These are phyloP conservation scores for Thermothelomyces thermophilus DNA, from an alignment of 2,329 filamentous ascomycete species.

Conservation along the genomic window DNA sequence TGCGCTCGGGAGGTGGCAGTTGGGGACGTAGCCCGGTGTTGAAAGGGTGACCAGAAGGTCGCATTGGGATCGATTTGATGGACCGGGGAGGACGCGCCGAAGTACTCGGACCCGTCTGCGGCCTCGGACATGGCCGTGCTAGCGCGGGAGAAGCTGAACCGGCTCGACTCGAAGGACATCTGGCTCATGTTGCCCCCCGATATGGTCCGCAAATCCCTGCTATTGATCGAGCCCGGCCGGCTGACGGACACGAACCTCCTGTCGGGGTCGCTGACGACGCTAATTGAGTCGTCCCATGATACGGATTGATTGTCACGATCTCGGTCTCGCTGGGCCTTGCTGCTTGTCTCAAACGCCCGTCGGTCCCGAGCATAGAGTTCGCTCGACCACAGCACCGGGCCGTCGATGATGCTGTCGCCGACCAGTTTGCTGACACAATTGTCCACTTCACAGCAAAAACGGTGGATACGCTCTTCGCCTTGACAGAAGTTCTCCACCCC, in stretches of 20 bases:
- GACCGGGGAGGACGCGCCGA: constrained; percentile 61
- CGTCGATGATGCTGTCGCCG: constrained; percentile 75
- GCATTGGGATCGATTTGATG: constrained; percentile 67
- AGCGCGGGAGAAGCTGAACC: constrained; percentile 53
- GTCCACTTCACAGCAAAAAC: constrained; percentile 85
- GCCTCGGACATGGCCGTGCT: constrained; percentile 56
- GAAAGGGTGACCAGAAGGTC: constrained; percentile 87
- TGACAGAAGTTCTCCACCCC: constrained; percentile 89
- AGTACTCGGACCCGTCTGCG: constrained; percentile 63
- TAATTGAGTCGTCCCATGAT: constrained; percentile 46
- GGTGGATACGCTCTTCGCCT: constrained; percentile 90
- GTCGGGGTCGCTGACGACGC: constrained; percentile 50
- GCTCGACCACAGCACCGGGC: constrained; percentile 86
- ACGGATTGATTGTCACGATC: constrained; percentile 38
- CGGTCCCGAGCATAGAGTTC: constrained; percentile 79
- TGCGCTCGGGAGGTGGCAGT: constrained; percentile 54
- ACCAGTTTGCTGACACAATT: constrained; percentile 80
- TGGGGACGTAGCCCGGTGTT: constrained; percentile 55
- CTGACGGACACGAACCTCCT: constrained; percentile 40
- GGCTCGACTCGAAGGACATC: constrained; percentile 60
- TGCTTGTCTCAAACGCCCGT: constrained; percentile 47
- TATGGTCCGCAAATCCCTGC: constrained; percentile 49
- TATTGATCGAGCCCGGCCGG: constrained; percentile 46
- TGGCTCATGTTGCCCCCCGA: constrained; percentile 59
- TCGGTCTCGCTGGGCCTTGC: constrained; percentile 35